A percentile compares a stretch with the other conserved stretches of the same genome.
These are phyloP conservation scores for Leersia perrieri DNA, from an alignment of 176 grass and related monocot species.

Conservation along the genomic window DNA sequence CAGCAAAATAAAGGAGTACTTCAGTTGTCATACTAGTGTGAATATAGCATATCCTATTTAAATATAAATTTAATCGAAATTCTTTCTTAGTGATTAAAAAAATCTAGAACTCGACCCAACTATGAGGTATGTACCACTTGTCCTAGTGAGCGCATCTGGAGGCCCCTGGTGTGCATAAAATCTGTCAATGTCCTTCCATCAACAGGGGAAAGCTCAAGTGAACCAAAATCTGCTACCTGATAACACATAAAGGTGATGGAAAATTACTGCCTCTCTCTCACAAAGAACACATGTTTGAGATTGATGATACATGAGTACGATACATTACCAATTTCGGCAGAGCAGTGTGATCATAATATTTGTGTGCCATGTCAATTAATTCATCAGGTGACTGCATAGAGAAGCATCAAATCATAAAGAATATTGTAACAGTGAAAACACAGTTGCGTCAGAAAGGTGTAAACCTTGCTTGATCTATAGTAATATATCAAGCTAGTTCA, in stretches of 20 bases:
- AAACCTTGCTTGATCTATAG: not conserved
- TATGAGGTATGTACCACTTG: conserved; percentile 60
- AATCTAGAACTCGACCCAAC: conserved; percentile 22
- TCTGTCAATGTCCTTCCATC: conserved; percentile 99
- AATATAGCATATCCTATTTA: conserved; percentile 11
- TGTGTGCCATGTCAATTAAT: conserved; percentile 92
- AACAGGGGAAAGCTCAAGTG: conserved; percentile 98
- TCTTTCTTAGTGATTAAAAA: conserved; percentile 21
- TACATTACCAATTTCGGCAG: conserved; percentile 86
- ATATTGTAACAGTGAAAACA: conserved; percentile 18
- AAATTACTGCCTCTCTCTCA: conserved; percentile 6
- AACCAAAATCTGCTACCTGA: conserved; percentile 91
- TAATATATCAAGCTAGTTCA: not conserved
- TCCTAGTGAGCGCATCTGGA: conserved; percentile 91
- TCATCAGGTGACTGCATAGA: conserved; percentile 73
- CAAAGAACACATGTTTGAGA: not conserved
- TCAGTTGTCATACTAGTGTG: conserved; percentile 22
- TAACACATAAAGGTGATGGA: conserved; percentile 27
- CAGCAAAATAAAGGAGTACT: conserved; percentile 11
- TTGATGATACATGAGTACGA: conserved; percentile 16
- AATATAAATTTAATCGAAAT: conserved; percentile 13
- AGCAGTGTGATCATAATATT: conserved; percentile 89
- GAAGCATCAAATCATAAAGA: conserved; percentile 21
- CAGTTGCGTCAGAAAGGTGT: not conserved
- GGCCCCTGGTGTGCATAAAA: conserved; percentile 98